A percentile compares a stretch with the other conserved stretches of the same genome.
Evolutionary conservation across 768 basidiomycete genomes (phyloP).

Genomic region (Tephrocybe rancida): DNA sequence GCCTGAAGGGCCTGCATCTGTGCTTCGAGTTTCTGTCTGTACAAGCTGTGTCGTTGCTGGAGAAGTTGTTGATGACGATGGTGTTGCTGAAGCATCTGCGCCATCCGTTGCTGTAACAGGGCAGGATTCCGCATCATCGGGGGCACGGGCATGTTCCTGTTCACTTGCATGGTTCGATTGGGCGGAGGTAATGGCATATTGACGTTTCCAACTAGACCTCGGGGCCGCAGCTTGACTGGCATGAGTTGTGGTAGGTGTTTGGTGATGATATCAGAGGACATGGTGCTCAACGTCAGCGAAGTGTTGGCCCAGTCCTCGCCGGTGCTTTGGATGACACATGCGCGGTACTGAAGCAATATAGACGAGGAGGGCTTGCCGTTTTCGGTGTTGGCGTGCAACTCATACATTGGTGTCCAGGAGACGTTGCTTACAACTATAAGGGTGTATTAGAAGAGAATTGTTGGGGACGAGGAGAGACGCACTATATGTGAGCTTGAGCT

Average conservation of each 20-base stretch:
- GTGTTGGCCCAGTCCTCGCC: conserved; percentile 64
- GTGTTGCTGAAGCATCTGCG: no score
- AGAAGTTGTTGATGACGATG: no score
- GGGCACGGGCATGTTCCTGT: no score
- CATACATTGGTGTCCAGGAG: conserved; percentile 57
- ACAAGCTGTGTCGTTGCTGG: no score
- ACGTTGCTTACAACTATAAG: conserved; percentile 51
- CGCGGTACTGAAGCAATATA: conserved; percentile 56
- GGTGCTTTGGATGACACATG: conserved; percentile 52
- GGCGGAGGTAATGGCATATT: no score
- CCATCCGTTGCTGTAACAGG: no score
- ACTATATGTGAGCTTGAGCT: conserved; percentile 59
- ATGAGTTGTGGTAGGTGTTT: conserved; percentile 36
- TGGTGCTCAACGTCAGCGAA: conserved; percentile 54
- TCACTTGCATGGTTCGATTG: no score
- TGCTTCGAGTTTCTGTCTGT: no score
- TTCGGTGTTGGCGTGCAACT: conserved; percentile 54
- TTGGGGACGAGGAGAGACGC: conserved; percentile 17
- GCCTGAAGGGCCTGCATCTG: no score
- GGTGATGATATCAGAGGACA: conserved; percentile 33
- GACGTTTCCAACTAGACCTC: no score
- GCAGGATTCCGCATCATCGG: no score
- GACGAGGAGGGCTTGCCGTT: conserved; percentile 44
- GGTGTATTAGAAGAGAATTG: not conserved
- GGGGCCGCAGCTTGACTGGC: conserved; percentile 30